Conservation (phyloP, 2,329 filamentous ascomycete species). For the Claviceps digitariae region DNA sequence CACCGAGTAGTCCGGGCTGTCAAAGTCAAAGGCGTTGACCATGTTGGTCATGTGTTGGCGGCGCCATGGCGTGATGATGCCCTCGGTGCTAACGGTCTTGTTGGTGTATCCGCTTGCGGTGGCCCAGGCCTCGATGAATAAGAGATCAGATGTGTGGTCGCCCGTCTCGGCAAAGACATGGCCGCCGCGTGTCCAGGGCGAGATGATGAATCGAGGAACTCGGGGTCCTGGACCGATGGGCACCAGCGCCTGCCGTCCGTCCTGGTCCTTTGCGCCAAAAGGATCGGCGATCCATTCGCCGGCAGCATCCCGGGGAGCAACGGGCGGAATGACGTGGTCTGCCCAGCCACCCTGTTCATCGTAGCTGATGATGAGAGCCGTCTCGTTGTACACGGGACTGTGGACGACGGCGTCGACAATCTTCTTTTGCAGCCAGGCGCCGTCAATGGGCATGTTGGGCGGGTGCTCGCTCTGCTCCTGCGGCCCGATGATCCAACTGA, state of each 20-base stretch:
- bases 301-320: constrained; percentile 30
- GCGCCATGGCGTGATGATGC: constrained; percentile 15
- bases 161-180: constrained; percentile 38
- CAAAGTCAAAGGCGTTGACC: constrained; percentile 25
- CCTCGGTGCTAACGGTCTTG: constrained; percentile 14
- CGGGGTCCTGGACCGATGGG: constrained; percentile 25
- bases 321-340: constrained; percentile 36
- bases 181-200: constrained; percentile 39
- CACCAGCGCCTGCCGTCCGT: constrained; percentile 2
- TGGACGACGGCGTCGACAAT: constrained; percentile 36
- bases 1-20: constrained; percentile 16
- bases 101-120: constrained; percentile 13
- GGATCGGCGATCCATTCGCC: constrained; percentile 37
- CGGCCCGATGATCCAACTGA: constrained; percentile 38
- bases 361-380: constrained; percentile 36
- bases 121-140: constrained; percentile 36
- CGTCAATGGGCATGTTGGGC: constrained; percentile 38
- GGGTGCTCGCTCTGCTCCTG: constrained; percentile 32
- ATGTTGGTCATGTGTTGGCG: constrained; percentile 17
- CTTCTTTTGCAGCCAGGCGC: constrained; percentile 40
- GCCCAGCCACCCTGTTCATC: constrained; percentile 41
- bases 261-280: constrained; percentile 11
- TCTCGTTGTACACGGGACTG: constrained; percentile 33
- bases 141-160: constrained; percentile 39
- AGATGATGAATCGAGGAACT: constrained; percentile 38